These are phyloP conservation scores for Acacia melanoxylon DNA, from an alignment of 306 rosid genomes.

Conservation along the genomic window DNA sequence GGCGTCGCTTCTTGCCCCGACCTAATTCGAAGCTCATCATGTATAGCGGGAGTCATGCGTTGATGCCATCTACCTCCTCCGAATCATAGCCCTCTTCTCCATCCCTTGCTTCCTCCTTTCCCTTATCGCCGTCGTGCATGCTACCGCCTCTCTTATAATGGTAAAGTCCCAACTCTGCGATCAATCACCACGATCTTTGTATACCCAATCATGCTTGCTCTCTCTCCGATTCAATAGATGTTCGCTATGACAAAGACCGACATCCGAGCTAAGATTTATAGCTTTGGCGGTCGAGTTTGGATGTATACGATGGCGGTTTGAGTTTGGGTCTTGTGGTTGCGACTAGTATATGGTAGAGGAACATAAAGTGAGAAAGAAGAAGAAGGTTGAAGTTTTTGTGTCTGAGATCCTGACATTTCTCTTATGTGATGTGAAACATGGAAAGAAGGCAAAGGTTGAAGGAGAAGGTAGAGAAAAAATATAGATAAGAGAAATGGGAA, in stretches of 20 bases:
- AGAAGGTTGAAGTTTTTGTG: no score
- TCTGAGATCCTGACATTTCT: no score
- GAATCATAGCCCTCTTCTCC: constrained; percentile 50
- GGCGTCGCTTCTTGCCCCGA: constrained; percentile 59
- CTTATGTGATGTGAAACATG: no score
- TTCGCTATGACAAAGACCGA: constrained; percentile 17
- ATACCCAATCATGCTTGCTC: constrained; percentile 49
- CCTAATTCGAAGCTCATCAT: constrained; percentile 79
- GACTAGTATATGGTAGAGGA: no score
- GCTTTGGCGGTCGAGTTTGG: constrained; percentile 34
- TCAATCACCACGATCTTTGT: constrained; percentile 53
- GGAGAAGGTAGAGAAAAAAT: no score
- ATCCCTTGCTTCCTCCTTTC: constrained; percentile 63
- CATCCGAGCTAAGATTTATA: constrained; percentile 12
- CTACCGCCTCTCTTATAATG: constrained; percentile 36
- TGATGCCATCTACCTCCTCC: constrained; percentile 63
- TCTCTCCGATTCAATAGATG: constrained; percentile 34
- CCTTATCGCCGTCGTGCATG: constrained; percentile 53
- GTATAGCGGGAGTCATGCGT: constrained; percentile 69
- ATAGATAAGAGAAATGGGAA: no score
- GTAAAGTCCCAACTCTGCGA: constrained; percentile 34
- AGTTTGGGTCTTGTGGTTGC: constrained; percentile 54
- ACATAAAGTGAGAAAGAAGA: no score
- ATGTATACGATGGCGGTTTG: constrained; percentile 60
- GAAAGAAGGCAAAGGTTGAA: no score